Evolutionary conservation across 352 stramenopile species (phyloP), one percentile per base, ranked within the genome.

Genomic region (Phytophthora vignae): DNA sequence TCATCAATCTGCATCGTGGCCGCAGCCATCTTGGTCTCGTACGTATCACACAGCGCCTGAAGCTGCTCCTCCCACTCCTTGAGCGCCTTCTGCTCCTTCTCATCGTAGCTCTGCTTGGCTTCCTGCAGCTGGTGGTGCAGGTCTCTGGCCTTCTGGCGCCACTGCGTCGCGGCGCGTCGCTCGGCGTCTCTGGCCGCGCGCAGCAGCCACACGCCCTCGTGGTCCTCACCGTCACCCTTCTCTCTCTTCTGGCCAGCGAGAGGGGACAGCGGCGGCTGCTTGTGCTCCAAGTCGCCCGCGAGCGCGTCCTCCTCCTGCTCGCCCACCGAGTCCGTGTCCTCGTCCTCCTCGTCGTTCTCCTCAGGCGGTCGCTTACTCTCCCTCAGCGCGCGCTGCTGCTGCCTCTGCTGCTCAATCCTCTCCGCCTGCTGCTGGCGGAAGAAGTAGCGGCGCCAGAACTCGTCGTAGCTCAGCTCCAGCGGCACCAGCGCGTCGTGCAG

Each of bases 381-480:
- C 19, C 57, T 19, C 19, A 71, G 10, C 7, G 19, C 31, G n/a
- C 11, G 50, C 17, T 68, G 42, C 60, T 78, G 69, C 63, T 90
- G 74, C 2, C 60, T 57, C 17, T 68, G 48, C 60, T 78, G 69
- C 63, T 90, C 76, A 2, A 63, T 60, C 19, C 78, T 49, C 62
- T 86, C 59, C 2, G 73, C 65, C 50, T 90, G 79, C 49, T 93
- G 82, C 33, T 80, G 74, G 0, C 88, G 81, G 71, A 95, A 95
- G 72, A 94, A 95, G 33, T 77, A 96, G 80, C 88, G 82, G 59
- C 81, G 77, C 89, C 89, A 96, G 58, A 96, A 96, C 73, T 96
- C 89, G 60, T 93, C 86, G 61, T 92, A 90, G 55, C 77, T 90
- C 49, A 96, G 60, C 49, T 94, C 79, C 56, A 91, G 71, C 4